Percentiles rank a stretch among this genome's conserved stretches.
Evolutionary conservation across 768 basidiomycete species (phyloP).

Genomic region (Lactarius pseudohatsudake): DNA sequence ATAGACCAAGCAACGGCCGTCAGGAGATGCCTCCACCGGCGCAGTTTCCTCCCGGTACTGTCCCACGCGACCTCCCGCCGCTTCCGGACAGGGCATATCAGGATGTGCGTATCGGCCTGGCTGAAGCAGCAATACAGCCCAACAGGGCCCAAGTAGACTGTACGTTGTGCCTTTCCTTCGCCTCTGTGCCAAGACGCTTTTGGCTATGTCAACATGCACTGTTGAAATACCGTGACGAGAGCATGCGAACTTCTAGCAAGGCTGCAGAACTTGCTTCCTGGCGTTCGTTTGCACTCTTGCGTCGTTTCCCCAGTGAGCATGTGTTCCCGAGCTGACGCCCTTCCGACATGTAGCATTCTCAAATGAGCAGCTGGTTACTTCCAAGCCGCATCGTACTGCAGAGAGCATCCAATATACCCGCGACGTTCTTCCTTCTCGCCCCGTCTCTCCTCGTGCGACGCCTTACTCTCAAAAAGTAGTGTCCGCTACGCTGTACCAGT

Average conservation of each 20-base stretch:
- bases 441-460: constrained; percentile 10
- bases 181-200: neutral
- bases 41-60: neutral
- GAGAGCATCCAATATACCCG: constrained; percentile 9
- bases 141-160: constrained; percentile 1
- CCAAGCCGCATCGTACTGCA: neutral
- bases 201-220: neutral
- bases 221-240: neutral
- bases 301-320: neutral
- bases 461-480: constrained; percentile 4
- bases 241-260: neutral
- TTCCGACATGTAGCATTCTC: constrained; percentile 12
- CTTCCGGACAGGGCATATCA: constrained; percentile 5
- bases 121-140: constrained; percentile 10
- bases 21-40: constrained; percentile 6
- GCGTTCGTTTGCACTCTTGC: neutral
- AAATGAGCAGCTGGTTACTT: neutral
- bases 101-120: neutral
- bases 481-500: constrained; percentile 6
- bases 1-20: neutral
- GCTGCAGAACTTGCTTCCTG: neutral
- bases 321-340: constrained; percentile 1
- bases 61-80: constrained; percentile 3
- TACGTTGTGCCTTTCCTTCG: constrained; percentile 11
- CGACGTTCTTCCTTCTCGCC: constrained; percentile 20